Percentiles rank a stretch among this genome's conserved stretches.
Conservation (phyloP, 2,329 filamentous ascomycete species). For the Ophiocordyceps camponoti-rufipedis region DNA sequence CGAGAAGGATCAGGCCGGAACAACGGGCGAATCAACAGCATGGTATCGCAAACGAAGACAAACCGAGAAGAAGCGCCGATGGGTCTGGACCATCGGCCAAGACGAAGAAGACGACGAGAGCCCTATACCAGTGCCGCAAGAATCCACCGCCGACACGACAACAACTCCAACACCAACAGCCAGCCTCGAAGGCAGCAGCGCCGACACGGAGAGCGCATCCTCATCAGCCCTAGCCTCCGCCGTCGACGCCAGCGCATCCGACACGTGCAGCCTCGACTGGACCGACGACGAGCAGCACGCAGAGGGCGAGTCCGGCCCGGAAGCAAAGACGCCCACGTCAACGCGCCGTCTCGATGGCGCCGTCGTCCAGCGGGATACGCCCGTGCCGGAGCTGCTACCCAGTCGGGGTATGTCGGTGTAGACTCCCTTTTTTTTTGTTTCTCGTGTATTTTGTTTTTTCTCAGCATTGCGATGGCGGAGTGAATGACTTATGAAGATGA, state of each 20-base stretch:
- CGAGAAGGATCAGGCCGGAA: neutral
- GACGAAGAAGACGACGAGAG: slow-evolving; percentile 26
- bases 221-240: slow-evolving; percentile 8
- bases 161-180: slow-evolving; percentile 14
- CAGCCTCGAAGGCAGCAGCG: slow-evolving; percentile 17
- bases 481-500: too few relatives aligned
- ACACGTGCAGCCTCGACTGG: slow-evolving; percentile 20
- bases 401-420: slow-evolving; percentile 1
- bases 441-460: too few relatives aligned
- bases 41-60: slow-evolving; percentile 34
- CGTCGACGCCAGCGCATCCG: slow-evolving; percentile 32
- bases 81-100: slow-evolving; percentile 48
- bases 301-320: slow-evolving; percentile 14
- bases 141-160: too few relatives aligned
- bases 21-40: slow-evolving; percentile 17
- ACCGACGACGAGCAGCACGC: slow-evolving; percentile 14
- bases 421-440: neutral
- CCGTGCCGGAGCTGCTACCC: slow-evolving; percentile 7
- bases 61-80: slow-evolving; percentile 42
- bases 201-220: slow-evolving; percentile 4
- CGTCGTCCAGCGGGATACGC: slow-evolving; percentile 6
- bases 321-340: slow-evolving; percentile 21
- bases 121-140: slow-evolving; percentile 17
- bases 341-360: slow-evolving; percentile 2
- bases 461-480: too few relatives aligned